Evolutionary conservation across 2,329 filamentous ascomycete species (phyloP), one percentile per base, ranked within the genome.

Genomic region (Geosmithia putterillii): DNA sequence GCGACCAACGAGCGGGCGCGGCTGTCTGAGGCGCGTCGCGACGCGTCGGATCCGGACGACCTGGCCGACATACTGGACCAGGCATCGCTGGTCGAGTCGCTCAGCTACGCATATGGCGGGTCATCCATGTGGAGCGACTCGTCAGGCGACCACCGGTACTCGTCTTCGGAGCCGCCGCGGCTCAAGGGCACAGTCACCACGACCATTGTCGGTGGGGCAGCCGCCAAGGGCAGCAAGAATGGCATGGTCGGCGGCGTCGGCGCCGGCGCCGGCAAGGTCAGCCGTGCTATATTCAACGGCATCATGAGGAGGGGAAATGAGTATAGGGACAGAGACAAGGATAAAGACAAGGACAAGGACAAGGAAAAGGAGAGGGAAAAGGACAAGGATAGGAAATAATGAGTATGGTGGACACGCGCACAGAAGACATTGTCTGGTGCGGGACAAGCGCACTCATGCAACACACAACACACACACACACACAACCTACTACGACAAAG

Each of bases 21-120:
- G 4, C 57, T 56, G 18, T 57, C 56, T 14, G 66, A 70, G 19
- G 34, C 40, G 2, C 34, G 40, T 7, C 25, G 36, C 28, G 20
- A 19, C 8, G 22, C 14, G 6, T 17, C 34, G 7, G 34, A 21
- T 6, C 15, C 39, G 4, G 59, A 63, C 3, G 60, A 69, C 12
- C 51, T 74, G 1, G 58, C 64, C 7, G 71, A 76, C n/a, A 62
- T 63, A 2, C 53, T 75, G 19, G 73, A 76, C 25, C 66, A 66
- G 43, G 57, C 56, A 5, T 58, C 55, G 1, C 48, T 62, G n/a
- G 56, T 60, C n/a, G 62, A 64, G 37, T 55, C 57, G 0, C 51
- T 59, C 3, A 58, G 53, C 28, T 48, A 57, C 6, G 58, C 59
- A 1, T 57, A 59, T 22, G 52, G 46, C 9, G 48, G 54, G 25